Percentiles rank a stretch among this genome's conserved stretches.
These are phyloP conservation scores for Uronychia setigera DNA, from an alignment of 73 alveolate genomes.

Conservation along the genomic window DNA sequence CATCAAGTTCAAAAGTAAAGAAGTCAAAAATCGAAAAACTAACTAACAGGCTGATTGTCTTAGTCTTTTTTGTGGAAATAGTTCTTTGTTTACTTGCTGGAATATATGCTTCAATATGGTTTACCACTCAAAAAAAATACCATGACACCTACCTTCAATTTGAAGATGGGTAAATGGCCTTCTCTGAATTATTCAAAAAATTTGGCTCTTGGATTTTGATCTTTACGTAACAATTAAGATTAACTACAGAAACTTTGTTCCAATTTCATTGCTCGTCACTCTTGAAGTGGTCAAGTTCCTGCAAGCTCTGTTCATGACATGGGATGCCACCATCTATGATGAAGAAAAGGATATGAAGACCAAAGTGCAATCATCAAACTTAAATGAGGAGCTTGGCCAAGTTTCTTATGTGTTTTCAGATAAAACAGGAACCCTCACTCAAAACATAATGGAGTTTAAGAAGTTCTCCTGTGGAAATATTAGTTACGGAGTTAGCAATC, in stretches of 20 bases:
- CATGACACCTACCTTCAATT: constrained; percentile 50
- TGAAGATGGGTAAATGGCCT: constrained; percentile 12
- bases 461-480: constrained; percentile 74
- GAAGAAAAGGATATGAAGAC: constrained; percentile 77
- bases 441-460: constrained; percentile 93
- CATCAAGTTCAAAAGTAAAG: constrained; percentile 89
- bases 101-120: constrained; percentile 66
- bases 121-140: constrained; percentile 25
- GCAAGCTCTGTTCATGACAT: constrained; percentile 84
- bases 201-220: constrained; percentile 91
- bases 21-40: constrained; percentile 87
- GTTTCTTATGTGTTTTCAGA: constrained; percentile 89
- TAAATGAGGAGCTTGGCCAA: constrained; percentile 96
- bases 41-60: constrained; percentile 84
- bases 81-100: constrained; percentile 80
- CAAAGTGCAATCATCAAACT: constrained; percentile 83
- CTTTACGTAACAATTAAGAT: constrained; percentile 42
- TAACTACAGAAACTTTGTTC: constrained; percentile 81
- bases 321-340: constrained; percentile 89
- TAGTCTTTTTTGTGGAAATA: constrained; percentile 80
- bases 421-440: constrained; percentile 97
- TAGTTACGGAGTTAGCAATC: constrained; percentile 72
- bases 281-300: constrained; percentile 87
- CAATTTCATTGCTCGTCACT: constrained; percentile 93
- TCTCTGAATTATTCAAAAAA: constrained; percentile 34